Conservation (phyloP, 2,329 filamentous ascomycete species). For the Apiospora aurea region DNA sequence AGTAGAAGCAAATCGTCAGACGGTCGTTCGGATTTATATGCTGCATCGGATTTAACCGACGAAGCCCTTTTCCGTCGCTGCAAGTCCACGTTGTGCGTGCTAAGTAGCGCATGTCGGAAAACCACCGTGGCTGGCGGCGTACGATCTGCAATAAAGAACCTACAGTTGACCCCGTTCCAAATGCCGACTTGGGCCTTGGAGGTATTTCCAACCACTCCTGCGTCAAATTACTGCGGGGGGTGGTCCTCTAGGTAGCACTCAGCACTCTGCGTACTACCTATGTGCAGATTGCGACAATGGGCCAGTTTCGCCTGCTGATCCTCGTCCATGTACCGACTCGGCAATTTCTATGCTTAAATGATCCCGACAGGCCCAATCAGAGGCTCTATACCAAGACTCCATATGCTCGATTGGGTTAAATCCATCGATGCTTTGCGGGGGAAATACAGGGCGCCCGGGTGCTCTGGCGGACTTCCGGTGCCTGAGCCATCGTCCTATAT, state of each 20-base stretch:
- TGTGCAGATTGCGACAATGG: neutral
- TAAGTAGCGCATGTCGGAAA: neutral
- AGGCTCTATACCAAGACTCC: neutral
- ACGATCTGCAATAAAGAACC: neutral
- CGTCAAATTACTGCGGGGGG: neutral
- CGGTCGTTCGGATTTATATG: neutral
- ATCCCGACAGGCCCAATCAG: constrained; percentile 5
- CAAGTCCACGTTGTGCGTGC: neutral
- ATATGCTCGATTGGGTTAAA: constrained; percentile 13
- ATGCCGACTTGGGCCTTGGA: neutral
- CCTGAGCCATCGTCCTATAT: constrained; percentile 7
- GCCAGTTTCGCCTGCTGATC: constrained; percentile 17
- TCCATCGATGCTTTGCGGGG: constrained; percentile 1
- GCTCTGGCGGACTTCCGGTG: neutral
- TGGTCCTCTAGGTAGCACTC: neutral
- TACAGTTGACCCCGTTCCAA: neutral
- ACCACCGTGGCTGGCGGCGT: constrained; percentile 3
- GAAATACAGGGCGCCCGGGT: neutral
- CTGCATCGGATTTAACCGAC: neutral
- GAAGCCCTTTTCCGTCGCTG: neutral
- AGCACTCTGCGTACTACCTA: neutral
- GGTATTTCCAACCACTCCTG: neutral
- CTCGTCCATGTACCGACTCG: neutral
- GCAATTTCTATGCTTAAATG: neutral
- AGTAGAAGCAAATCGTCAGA: neutral